A percentile compares a stretch with the other conserved stretches of the same genome.
These are phyloP conservation scores for Colletotrichum zoysiae DNA, from an alignment of 2,329 filamentous ascomycete genomes.

Conservation along the genomic window DNA sequence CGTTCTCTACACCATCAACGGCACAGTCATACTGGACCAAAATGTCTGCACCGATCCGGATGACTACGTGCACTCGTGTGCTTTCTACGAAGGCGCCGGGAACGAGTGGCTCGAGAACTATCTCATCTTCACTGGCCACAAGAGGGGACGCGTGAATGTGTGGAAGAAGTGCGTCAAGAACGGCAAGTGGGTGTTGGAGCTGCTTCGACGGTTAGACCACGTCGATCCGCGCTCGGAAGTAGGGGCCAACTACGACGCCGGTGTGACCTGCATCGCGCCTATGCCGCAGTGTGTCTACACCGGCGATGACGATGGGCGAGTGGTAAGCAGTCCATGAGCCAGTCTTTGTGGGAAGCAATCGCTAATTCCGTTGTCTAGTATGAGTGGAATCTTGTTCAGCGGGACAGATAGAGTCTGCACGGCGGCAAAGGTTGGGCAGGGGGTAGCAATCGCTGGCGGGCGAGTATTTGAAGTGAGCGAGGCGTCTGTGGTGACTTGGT, in stretches of 20 bases:
- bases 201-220: constrained; percentile 87
- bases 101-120: constrained; percentile 93
- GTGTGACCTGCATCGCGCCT: constrained; percentile 88
- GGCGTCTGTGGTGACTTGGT: no score
- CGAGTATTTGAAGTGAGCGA: constrained; percentile 36
- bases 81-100: constrained; percentile 91
- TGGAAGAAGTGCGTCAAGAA: constrained; percentile 70
- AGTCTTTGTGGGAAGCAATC: background rate
- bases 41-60: constrained; percentile 78
- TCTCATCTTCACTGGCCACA: constrained; percentile 90
- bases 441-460: background rate
- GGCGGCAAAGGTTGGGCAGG: background rate
- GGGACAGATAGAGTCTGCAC: constrained; percentile 64
- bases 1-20: constrained; percentile 88
- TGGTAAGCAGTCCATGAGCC: constrained; percentile 66
- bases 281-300: constrained; percentile 90
- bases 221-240: constrained; percentile 75
- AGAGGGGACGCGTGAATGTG: constrained; percentile 84
- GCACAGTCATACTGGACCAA: constrained; percentile 83
- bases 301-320: constrained; percentile 91
- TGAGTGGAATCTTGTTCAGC: constrained; percentile 72
- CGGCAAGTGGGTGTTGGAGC: constrained; percentile 80
- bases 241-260: constrained; percentile 70
- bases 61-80: constrained; percentile 83
- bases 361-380: constrained; percentile 58